Evolutionary conservation across 2,329 filamentous ascomycete genomes (phyloP).

Genomic region (Hypoxylon sp.): DNA sequence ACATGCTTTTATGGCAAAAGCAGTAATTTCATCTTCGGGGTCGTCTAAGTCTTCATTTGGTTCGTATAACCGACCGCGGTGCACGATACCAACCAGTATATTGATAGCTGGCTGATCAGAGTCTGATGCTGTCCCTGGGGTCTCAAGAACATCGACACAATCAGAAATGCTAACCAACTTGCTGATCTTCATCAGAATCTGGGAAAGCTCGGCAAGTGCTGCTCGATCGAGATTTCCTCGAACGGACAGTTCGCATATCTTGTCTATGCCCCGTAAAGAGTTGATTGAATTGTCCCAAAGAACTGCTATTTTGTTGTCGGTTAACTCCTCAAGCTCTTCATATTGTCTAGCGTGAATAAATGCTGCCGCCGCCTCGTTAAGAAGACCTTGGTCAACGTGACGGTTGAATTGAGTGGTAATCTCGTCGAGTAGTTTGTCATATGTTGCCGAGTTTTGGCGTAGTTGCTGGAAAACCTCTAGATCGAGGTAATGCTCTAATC

Average conservation of each 20-base stretch:
- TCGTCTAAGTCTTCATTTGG: slow-evolving; percentile 75
- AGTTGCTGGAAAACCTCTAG: slow-evolving; percentile 88
- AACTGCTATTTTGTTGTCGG: slow-evolving; percentile 79
- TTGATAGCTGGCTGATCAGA: slow-evolving; percentile 66
- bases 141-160: slow-evolving; percentile 78
- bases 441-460: slow-evolving; percentile 83
- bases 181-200: slow-evolving; percentile 79
- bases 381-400: slow-evolving; percentile 86
- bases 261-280: slow-evolving; percentile 74
- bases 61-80: slow-evolving; percentile 75
- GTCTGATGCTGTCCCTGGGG: slow-evolving; percentile 58
- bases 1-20: slow-evolving; percentile 77
- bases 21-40: slow-evolving; percentile 80
- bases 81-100: slow-evolving; percentile 75
- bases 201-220: slow-evolving; percentile 74
- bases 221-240: slow-evolving; percentile 73
- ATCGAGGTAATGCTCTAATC: slow-evolving; percentile 86
- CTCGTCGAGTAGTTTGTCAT: slow-evolving; percentile 84
- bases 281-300: slow-evolving; percentile 88
- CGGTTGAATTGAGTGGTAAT: slow-evolving; percentile 93
- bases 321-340: slow-evolving; percentile 86
- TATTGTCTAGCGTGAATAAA: slow-evolving; percentile 86
- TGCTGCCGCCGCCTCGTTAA: slow-evolving; percentile 83
- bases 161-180: slow-evolving; percentile 83
- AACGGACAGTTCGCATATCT: slow-evolving; percentile 74